Conservation (phyloP, 164 flowering plant genomes). For the Euptelea pleiosperma region DNA sequence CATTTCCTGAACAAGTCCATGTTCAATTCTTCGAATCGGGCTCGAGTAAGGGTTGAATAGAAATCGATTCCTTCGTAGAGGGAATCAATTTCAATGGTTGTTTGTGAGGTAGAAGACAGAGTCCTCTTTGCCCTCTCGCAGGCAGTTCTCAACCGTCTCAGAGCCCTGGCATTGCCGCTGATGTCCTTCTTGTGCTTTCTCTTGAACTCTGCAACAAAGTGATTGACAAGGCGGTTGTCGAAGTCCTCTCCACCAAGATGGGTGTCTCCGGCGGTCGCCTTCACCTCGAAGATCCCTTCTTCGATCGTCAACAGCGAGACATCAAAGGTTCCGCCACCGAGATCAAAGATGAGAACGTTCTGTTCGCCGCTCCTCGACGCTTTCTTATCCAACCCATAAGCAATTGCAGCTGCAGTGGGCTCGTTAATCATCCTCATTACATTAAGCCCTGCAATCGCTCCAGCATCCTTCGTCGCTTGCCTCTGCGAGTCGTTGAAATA, state of each 20-base stretch:
- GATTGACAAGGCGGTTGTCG: slow-evolving; percentile 24
- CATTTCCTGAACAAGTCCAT: slow-evolving; percentile 30
- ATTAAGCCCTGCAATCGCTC: slow-evolving; percentile 25
- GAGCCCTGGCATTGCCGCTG: slow-evolving; percentile 25
- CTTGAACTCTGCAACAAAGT: slow-evolving; percentile 27
- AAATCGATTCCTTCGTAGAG: slow-evolving; percentile 28
- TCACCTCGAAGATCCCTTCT: slow-evolving; percentile 31
- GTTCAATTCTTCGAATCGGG: slow-evolving; percentile 26
- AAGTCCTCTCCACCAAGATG: slow-evolving; percentile 31
- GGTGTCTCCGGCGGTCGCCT: slow-evolving; percentile 29
- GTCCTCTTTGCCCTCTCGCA: slow-evolving; percentile 31
- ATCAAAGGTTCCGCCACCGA: slow-evolving; percentile 25
- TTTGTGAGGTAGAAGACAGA: slow-evolving; percentile 22
- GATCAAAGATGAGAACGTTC: slow-evolving; percentile 21
- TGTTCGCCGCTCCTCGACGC: slow-evolving; percentile 11
- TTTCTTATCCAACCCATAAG: slow-evolving; percentile 32
- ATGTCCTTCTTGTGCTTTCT: slow-evolving; percentile 31
- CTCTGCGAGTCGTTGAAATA: slow-evolving; percentile 31
- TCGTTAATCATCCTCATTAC: slow-evolving; percentile 32
- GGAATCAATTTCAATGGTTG: slow-evolving; percentile 25
- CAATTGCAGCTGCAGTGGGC: slow-evolving; percentile 36
- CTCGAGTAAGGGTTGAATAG: slow-evolving; percentile 21
- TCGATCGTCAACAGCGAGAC: slow-evolving; percentile 29
- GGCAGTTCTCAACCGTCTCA: slow-evolving; percentile 21
- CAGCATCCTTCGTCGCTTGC: slow-evolving; percentile 33